Conservation (phyloP, 108 stramenopile genomes). For the Hondaea fermentalgiana region DNA sequence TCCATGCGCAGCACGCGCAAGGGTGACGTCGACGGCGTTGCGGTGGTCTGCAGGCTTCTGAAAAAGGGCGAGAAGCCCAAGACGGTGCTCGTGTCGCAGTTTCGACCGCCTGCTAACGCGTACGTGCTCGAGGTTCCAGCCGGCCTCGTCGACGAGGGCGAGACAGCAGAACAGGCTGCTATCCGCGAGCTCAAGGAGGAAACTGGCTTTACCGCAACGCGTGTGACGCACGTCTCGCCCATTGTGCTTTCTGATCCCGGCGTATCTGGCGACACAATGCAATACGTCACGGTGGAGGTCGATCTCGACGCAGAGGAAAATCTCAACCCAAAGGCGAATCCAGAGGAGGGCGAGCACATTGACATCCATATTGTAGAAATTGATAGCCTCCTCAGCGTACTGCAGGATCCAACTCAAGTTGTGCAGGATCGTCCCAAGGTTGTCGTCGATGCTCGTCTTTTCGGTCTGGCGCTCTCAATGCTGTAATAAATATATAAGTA, state of each 20-base stretch:
- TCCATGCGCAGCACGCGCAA: neutral
- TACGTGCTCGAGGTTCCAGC: neutral
- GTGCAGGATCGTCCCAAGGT: neutral
- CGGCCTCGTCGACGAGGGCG: neutral
- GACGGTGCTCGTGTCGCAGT: neutral
- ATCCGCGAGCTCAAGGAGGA: constrained; percentile 3
- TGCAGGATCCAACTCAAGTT: neutral
- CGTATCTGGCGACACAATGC: neutral
- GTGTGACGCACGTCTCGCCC: neutral
- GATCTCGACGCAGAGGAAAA: neutral
- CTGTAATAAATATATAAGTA: neutral
- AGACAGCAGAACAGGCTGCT: neutral
- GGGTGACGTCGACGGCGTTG: neutral
- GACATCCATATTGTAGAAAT: neutral
- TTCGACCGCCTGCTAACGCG: neutral
- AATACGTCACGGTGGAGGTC: neutral
- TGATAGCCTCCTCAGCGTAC: neutral
- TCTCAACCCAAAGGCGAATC: neutral
- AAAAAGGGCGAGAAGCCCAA: neutral
- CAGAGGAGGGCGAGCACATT: neutral
- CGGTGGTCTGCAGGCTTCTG: neutral
- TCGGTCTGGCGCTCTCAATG: neutral
- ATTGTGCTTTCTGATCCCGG: neutral
- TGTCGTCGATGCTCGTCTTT: neutral
- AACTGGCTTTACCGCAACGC: neutral